A percentile compares a stretch with the other conserved stretches of the same genome.
phyloP scores from a whole-genome alignment of 176 grass and related monocot genomes.

The Triticum aestivum region DNA sequence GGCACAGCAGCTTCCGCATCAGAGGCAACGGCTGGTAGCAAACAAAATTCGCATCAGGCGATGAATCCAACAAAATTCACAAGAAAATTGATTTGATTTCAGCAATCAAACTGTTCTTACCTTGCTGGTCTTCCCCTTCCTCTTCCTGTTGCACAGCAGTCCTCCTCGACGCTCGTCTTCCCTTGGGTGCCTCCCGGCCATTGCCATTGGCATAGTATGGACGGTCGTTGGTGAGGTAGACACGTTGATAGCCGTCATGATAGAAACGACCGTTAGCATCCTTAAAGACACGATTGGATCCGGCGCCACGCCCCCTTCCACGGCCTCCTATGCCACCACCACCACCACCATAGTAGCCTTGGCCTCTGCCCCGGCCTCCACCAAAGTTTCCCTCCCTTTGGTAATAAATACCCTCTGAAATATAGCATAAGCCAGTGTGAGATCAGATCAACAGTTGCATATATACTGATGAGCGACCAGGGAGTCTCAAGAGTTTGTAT shows the following conservation, averaged over 20 bases:
- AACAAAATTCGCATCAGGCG: too few species aligned
- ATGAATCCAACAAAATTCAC: too few species aligned
- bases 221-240: background rate
- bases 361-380: background rate
- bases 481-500: too few species aligned
- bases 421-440: too few species aligned
- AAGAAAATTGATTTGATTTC: background rate
- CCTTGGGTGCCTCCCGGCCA: background rate
- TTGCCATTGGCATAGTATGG: background rate
- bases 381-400: background rate
- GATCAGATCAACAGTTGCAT: too few species aligned
- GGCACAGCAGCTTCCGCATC: background rate
- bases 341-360: background rate
- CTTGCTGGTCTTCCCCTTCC: background rate
- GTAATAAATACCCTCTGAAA: too few species aligned
- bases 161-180: background rate
- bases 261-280: background rate
- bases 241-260: background rate
- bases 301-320: background rate
- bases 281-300: background rate
- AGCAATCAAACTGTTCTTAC: background rate
- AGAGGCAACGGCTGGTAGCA: background rate
- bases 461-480: too few species aligned
- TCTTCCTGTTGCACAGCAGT: conserved; percentile 13
- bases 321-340: background rate